phyloP scores from a whole-genome alignment of 2,329 filamentous ascomycete species.

The Penicillium vulpinum region DNA sequence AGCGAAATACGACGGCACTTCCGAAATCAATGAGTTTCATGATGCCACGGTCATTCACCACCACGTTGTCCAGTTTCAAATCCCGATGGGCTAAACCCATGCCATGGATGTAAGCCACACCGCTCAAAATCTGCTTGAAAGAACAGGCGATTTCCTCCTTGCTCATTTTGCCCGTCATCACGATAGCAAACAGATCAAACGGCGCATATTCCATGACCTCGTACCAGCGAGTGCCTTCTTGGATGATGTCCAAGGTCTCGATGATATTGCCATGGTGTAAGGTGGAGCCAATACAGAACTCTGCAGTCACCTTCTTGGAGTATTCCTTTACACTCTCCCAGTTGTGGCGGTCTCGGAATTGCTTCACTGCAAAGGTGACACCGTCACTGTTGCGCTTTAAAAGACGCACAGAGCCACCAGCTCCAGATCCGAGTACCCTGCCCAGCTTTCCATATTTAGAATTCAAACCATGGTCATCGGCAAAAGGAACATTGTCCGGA shows the following conservation, averaged over 20 bases:
- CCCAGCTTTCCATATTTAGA: slow-evolving; percentile 96
- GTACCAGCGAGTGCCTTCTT: slow-evolving; percentile 92
- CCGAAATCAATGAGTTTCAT: slow-evolving; percentile 99
- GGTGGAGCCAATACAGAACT: slow-evolving; percentile 97
- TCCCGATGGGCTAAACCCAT: slow-evolving; percentile 95
- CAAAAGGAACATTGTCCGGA: slow-evolving; percentile 70
- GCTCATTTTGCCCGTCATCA: slow-evolving; percentile 98
- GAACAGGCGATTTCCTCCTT: slow-evolving; percentile 87
- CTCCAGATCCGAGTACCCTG: slow-evolving; percentile 88
- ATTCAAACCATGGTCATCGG: slow-evolving; percentile 85
- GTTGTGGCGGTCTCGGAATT: slow-evolving; percentile 86
- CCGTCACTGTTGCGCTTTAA: slow-evolving; percentile 93
- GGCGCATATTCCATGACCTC: slow-evolving; percentile 99
- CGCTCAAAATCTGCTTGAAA: slow-evolving; percentile 91
- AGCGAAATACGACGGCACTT: slow-evolving; percentile 93
- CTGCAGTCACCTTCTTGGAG: slow-evolving; percentile 95
- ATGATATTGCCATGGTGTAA: slow-evolving; percentile 98
- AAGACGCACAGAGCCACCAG: slow-evolving; percentile 87
- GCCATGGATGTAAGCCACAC: slow-evolving; percentile 89
- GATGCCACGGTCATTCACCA: slow-evolving; percentile 92
- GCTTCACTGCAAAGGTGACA: slow-evolving; percentile 95
- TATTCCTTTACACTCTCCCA: slow-evolving; percentile 96
- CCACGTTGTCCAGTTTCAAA: slow-evolving; percentile 95
- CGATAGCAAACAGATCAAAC: slow-evolving; percentile 92
- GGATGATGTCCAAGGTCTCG: slow-evolving; percentile 93